Percentiles rank a stretch among this genome's conserved stretches.
Evolutionary conservation across 2,329 filamentous ascomycete genomes (phyloP).

Genomic region (Fusarium kyushuense): DNA sequence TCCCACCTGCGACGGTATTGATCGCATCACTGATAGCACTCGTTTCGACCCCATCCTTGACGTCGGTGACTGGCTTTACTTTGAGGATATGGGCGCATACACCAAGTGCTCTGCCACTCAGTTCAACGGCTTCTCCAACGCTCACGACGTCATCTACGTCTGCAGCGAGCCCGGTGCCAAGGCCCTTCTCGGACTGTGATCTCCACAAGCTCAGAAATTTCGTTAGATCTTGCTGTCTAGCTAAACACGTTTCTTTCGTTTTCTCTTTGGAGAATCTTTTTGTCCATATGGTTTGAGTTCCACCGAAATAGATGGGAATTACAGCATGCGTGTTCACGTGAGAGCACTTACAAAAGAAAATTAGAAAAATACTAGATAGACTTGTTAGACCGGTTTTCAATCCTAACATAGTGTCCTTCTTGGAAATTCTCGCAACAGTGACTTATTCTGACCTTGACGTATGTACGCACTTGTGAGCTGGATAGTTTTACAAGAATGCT

Average conservation of each 20-base stretch:
- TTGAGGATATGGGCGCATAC: slow-evolving; percentile 98
- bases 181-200: slow-evolving; percentile 68
- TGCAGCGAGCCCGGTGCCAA: slow-evolving; percentile 91
- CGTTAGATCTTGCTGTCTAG: neutral
- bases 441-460: neutral
- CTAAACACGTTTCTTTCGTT: slow-evolving; percentile 37
- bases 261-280: slow-evolving; percentile 28
- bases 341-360: neutral
- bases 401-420: slow-evolving; percentile 3
- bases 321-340: neutral
- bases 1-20: slow-evolving; percentile 97
- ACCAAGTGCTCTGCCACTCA: slow-evolving; percentile 97
- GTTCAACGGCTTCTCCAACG: slow-evolving; percentile 97
- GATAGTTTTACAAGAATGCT: neutral
- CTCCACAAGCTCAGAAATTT: neutral
- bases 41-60: slow-evolving; percentile 82
- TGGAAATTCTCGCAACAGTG: neutral
- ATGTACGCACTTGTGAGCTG: neutral
- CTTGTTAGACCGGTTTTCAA: neutral
- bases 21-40: slow-evolving; percentile 88
- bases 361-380: slow-evolving; percentile 29
- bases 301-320: neutral
- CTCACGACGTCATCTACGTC: slow-evolving; percentile 93
- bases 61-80: slow-evolving; percentile 98
- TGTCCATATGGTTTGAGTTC: slow-evolving; percentile 25